phyloP scores from a whole-genome alignment of 257 asterid genomes.

The Hygrophila difformis region DNA sequence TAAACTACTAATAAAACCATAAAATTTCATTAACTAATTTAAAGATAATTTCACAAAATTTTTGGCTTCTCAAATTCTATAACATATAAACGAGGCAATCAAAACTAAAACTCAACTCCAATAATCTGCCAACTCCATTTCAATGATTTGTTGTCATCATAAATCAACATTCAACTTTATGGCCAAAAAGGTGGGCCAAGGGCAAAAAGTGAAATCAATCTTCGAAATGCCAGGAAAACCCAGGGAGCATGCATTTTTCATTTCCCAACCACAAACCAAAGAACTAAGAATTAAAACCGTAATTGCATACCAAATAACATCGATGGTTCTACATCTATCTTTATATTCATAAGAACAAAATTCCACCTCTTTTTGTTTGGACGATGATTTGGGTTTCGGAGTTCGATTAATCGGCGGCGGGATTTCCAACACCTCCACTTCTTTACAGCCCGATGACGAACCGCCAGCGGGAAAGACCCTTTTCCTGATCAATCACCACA shows the following conservation, averaged over 20 bases:
- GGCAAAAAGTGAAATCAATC: not conserved
- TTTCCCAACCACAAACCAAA: not conserved
- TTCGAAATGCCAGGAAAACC: not conserved
- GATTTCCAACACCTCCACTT: conserved; percentile 48
- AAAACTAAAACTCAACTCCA: too few species aligned
- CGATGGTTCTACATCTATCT: not conserved
- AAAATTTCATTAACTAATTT: not conserved
- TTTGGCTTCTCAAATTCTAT: not conserved
- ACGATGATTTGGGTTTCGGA: conserved; percentile 26
- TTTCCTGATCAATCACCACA: conserved; percentile 43
- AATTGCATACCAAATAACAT: conserved; percentile 4
- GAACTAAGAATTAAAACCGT: not conserved
- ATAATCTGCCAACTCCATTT: not conserved
- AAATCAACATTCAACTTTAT: not conserved
- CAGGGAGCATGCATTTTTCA: too few species aligned
- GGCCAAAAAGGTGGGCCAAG: not conserved
- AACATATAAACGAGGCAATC: conserved; percentile 1
- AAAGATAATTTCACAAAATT: not conserved
- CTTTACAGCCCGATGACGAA: conserved; percentile 44
- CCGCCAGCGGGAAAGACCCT: conserved; percentile 48
- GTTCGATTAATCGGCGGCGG: conserved; percentile 36
- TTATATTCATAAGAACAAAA: not conserved
- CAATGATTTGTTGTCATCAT: not conserved
- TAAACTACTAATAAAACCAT: not conserved
- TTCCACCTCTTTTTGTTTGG: conserved; percentile 50